A percentile compares a stretch with the other conserved stretches of the same genome.
These are phyloP conservation scores for Begonia loranthoides DNA, from an alignment of 306 rosid species.

Conservation along the genomic window DNA sequence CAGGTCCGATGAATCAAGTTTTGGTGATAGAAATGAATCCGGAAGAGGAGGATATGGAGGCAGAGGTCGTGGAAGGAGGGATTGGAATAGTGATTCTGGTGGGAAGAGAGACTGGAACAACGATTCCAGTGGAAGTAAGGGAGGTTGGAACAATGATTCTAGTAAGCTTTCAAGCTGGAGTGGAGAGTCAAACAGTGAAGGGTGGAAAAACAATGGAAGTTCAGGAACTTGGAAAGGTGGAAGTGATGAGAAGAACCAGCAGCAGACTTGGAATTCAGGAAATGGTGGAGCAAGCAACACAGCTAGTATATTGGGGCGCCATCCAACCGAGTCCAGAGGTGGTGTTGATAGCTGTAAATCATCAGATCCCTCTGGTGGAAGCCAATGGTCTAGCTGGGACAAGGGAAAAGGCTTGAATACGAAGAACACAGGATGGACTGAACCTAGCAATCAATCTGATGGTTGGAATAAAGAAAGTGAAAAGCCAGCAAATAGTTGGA, in stretches of 20 bases:
- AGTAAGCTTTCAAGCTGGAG: conserved; percentile 3
- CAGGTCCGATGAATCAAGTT: conserved; percentile 34
- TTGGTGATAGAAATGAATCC: conserved; percentile 27
- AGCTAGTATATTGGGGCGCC: conserved; percentile 15
- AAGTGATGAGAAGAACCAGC: conserved; percentile 19
- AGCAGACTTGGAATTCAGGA: conserved; percentile 25
- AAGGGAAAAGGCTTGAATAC: background rate
- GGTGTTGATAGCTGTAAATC: conserved; percentile 11
- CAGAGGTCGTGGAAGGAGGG: conserved; percentile 66
- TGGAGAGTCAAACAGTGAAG: conserved; percentile 10
- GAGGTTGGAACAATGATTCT: background rate
- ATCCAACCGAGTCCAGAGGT: conserved; percentile 6
- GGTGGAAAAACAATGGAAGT: conserved; percentile 27
- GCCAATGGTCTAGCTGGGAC: conserved; percentile 17
- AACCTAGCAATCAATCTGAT: background rate
- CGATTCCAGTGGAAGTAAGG: conserved; percentile 11
- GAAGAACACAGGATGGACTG: background rate
- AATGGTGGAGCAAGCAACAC: conserved; percentile 16
- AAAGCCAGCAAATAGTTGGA: too few relatives aligned
- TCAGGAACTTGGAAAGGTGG: conserved; percentile 30
- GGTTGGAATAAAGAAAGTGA: background rate
- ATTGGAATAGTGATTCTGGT: conserved; percentile 32
- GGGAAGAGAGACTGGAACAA: conserved; percentile 36
- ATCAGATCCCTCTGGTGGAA: conserved; percentile 15
- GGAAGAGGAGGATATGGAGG: conserved; percentile 38